Base-by-base conservation (phyloP, 2,329 filamentous ascomycete genomes). In the Claviceps africana region DNA sequence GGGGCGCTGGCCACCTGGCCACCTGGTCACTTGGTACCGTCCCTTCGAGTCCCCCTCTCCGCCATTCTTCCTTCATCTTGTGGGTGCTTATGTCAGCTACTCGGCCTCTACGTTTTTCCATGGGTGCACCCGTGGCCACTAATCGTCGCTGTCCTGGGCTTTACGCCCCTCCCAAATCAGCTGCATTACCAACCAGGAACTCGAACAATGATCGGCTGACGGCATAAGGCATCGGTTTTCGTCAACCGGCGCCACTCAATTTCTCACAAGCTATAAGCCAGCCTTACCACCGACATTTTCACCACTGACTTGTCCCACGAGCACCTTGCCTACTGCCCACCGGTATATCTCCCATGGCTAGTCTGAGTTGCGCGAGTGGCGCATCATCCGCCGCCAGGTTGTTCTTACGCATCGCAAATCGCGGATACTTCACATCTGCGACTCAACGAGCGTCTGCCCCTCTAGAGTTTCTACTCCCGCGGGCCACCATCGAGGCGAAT, bases 401-500 rank as follows among this genome's bases (percentile, higher is more conserved):
- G 3, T 74, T 74, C 55, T 55, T 74, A 31, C 69, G 70, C 52
- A 63, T 74, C 17, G 68, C 66, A 33, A 65, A 60, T 52, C 64
- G 67, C 45, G 65, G 61, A 50, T 67, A 63, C 43, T 54, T 62
- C n/a, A 58, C 61, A 17, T 56, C 58, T 5, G 22, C 61, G 52
- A 53, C 60, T 40, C 58, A 50, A 45, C 57, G 51, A 47, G 59
- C 61, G 3, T 54, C 59, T 40, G 54, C 58, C 44, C 62, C 64
- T 46, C 65, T 71, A 30, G 67, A 70, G 21, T 68, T 72, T 57
- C 66, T 75, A 21, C 55, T 71, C 33, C 73, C 71, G 19, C 59
- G 60, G 56, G 58, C 55, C 55, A 54, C 28, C 2, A 40, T 30
- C 28, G 50, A 30, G 17, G 35, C 43, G 3, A 3, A 48, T 42